Percentiles rank a stretch among this genome's conserved stretches.
Evolutionary conservation across 1,139 yeast species (phyloP).

Genomic region (Zygosaccharomyces sapae): DNA sequence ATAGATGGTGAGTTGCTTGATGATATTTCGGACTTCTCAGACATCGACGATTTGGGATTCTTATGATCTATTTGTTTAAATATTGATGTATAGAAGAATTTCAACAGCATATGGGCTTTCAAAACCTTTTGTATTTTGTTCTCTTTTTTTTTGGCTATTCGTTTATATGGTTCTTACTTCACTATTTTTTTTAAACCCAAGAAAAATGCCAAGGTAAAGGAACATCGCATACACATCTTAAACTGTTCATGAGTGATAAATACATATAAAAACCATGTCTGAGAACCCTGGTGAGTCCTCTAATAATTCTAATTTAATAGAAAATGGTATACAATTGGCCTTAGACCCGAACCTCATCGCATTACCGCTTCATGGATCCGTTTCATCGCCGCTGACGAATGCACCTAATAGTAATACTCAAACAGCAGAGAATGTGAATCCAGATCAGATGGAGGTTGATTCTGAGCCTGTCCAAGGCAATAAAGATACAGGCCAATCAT

Average conservation of each 20-base stretch:
- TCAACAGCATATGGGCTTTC: conserved; percentile 1
- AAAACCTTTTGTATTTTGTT: not conserved
- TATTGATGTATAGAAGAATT: conserved; percentile 4
- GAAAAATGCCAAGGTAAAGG: not conserved
- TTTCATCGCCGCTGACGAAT: conserved; percentile 14
- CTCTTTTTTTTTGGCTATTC: not conserved
- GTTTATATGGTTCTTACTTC: not conserved
- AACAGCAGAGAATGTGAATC: conserved; percentile 6
- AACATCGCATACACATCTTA: too few species aligned
- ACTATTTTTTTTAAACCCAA: not conserved
- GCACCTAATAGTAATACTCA: conserved; percentile 7
- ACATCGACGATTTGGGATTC: conserved; percentile 33
- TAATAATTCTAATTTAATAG: conserved; percentile 5
- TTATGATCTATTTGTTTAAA: conserved; percentile 12
- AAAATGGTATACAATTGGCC: conserved; percentile 19
- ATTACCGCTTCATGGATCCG: conserved; percentile 12
- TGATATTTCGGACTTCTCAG: conserved; percentile 36
- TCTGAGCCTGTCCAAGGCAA: conserved; percentile 3
- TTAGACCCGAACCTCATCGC: conserved; percentile 26
- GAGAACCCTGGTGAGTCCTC: not conserved
- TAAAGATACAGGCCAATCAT: conserved; percentile 7
- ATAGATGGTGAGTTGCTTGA: conserved; percentile 29
- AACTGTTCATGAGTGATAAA: not conserved
- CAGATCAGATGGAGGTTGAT: conserved; percentile 6
- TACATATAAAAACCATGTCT: not conserved